These are phyloP conservation scores for Apophysomyces variabilis DNA, from an alignment of 371 early-diverging fungal species.

Conservation along the genomic window DNA sequence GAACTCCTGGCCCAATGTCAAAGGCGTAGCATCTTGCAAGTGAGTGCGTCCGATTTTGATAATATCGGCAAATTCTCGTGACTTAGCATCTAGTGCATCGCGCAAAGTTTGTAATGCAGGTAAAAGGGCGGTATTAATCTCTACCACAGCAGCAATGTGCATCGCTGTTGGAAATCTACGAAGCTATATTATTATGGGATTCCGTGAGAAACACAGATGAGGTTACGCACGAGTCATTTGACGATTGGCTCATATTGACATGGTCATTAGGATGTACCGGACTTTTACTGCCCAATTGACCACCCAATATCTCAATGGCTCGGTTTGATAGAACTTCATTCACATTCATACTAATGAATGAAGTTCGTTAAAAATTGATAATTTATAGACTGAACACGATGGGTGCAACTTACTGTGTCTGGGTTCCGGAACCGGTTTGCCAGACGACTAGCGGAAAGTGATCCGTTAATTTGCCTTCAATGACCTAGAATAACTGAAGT, in stretches of 20 bases:
- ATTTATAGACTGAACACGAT: background rate
- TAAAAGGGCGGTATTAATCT: slow-evolving; percentile 77
- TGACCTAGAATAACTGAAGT: slow-evolving; percentile 59
- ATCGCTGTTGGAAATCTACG: slow-evolving; percentile 95
- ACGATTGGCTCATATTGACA: slow-evolving; percentile 96
- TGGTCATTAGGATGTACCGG: slow-evolving; percentile 98
- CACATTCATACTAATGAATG: slow-evolving; percentile 39
- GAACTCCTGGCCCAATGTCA: slow-evolving; percentile 97
- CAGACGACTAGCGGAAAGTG: slow-evolving; percentile 97
- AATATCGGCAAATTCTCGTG: slow-evolving; percentile 79
- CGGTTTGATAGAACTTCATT: slow-evolving; percentile 90
- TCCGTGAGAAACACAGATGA: background rate
- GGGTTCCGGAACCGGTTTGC: slow-evolving; percentile 99
- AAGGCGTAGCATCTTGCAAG: slow-evolving; percentile 93
- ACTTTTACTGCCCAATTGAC: slow-evolving; percentile 85
- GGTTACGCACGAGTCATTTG: slow-evolving; percentile 83
- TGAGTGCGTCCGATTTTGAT: slow-evolving; percentile 98
- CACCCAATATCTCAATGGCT: slow-evolving; percentile 93
- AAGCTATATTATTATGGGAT: background rate
- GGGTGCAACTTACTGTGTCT: slow-evolving; percentile 69
- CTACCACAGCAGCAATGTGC: slow-evolving; percentile 91
- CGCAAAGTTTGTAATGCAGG: slow-evolving; percentile 81
- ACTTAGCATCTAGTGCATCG: slow-evolving; percentile 74
- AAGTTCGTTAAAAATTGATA: background rate
- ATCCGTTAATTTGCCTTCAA: slow-evolving; percentile 82